Evolutionary conservation across 768 basidiomycete genomes (phyloP).

Genomic region (Suillus tomentosus): DNA sequence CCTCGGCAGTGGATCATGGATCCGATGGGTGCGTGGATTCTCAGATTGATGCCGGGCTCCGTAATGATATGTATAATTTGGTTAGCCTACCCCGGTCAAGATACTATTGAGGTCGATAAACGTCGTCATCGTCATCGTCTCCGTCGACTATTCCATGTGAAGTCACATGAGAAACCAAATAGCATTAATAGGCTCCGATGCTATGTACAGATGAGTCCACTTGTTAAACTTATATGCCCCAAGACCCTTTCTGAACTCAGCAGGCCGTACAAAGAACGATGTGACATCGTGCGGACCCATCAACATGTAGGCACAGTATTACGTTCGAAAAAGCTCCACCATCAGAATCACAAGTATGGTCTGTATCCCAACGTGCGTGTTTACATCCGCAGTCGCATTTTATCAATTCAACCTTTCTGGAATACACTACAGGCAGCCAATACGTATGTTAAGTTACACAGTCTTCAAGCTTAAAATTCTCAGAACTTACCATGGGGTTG

Average conservation of each 20-base stretch:
- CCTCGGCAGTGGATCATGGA: neutral
- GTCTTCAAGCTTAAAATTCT: conserved; percentile 24
- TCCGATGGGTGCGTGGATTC: neutral
- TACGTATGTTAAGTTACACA: neutral
- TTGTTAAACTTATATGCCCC: neutral
- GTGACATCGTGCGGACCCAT: neutral
- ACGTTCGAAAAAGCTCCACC: neutral
- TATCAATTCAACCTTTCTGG: neutral
- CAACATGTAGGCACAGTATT: neutral
- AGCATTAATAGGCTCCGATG: neutral
- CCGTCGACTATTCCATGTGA: conserved; percentile 41
- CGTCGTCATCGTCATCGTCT: conserved; percentile 41
- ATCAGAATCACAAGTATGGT: neutral
- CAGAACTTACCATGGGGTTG: conserved; percentile 30
- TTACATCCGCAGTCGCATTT: neutral
- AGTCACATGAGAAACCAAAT: conserved; percentile 44
- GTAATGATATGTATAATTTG: conserved; percentile 12
- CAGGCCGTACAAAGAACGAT: neutral
- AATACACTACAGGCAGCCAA: neutral
- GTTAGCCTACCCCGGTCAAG: conserved; percentile 41
- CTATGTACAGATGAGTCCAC: neutral
- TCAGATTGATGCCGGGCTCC: neutral
- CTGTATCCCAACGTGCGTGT: neutral
- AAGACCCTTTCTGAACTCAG: neutral
- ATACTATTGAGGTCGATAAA: conserved; percentile 45